Conservation (phyloP, 1,139 yeast genomes). For the Scheffersomyces insectosa region DNA sequence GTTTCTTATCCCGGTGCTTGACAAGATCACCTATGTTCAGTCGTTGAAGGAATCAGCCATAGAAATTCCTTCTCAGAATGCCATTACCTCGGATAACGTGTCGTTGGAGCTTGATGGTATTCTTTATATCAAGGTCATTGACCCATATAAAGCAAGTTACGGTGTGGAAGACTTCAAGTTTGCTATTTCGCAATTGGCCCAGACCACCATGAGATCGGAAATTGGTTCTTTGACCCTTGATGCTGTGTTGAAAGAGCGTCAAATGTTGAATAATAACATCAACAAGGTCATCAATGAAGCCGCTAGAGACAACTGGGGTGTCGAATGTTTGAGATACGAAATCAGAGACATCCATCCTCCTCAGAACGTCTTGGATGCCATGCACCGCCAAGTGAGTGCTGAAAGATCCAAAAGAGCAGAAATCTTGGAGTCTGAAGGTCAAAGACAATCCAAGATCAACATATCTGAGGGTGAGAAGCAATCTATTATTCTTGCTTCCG, state of each 20-base stretch:
- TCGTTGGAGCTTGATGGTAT: conserved; percentile 85
- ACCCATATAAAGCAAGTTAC: conserved; percentile 83
- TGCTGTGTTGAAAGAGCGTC: conserved; percentile 75
- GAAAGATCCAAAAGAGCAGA: conserved; percentile 86
- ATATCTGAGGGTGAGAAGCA: conserved; percentile 81
- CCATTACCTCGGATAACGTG: conserved; percentile 85
- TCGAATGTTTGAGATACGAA: conserved; percentile 80
- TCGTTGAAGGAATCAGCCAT: conserved; percentile 79
- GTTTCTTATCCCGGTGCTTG: conserved; percentile 68
- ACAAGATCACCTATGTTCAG: conserved; percentile 78
- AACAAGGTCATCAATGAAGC: conserved; percentile 83
- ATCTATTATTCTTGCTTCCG: conserved; percentile 68
- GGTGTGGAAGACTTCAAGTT: conserved; percentile 89
- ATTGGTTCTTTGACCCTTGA: conserved; percentile 82
- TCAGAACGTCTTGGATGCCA: conserved; percentile 79
- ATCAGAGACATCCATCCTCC: conserved; percentile 91
- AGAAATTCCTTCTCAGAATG: conserved; percentile 81
- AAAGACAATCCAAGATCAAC: conserved; percentile 74
- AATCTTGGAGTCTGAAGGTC: conserved; percentile 84
- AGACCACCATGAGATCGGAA: conserved; percentile 88
- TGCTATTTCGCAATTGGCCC: conserved; percentile 84
- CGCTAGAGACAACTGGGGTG: conserved; percentile 80
- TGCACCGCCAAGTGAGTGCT: conserved; percentile 88
- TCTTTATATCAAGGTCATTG: conserved; percentile 72
- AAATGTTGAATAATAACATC: conserved; percentile 68